Base-by-base conservation (phyloP, 306 rosid species). In the Acacia melanoxylon region DNA sequence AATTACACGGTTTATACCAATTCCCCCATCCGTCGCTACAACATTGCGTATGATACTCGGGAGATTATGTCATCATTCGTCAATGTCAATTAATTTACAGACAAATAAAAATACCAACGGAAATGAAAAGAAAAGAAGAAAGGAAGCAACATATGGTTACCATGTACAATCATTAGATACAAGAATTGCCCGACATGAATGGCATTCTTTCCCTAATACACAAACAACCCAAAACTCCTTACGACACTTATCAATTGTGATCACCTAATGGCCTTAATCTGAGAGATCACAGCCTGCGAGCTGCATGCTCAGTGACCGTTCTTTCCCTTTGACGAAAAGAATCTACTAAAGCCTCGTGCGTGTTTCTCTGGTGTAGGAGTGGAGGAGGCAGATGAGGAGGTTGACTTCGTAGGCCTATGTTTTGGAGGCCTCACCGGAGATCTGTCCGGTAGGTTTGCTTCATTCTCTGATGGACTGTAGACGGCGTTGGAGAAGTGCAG, bases 281-380 rank as follows among this genome's bases (percentile, higher is more conserved):
- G 85, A 77, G 79, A 74, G 45, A 65, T 69, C 37, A 82, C 44
- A 79, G 88, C 78, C 75, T 66, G 82, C 74, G 22, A 83, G 78
- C 77, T 67, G 90, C 90, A 86, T 76, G 82, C 85, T 89, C 88
- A 96, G 82, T 86, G 90, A 72, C 88, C 79, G 10, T 83, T 90
- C 85, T 92, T 92, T 70, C 88, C 93, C 85, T 93, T 96, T 4
- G 99, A 81, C 79, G 98, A 93, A 79, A 96, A 96, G 94, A 96
- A 96, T 88, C 99, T 88, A 86, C 97, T 96, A 73, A 96, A 90
- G 31, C 97, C 98, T 13, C 97, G 86, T 1, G 89, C 78, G 29
- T 93, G 94, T 78, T 93, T 96, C 91, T 96, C 99, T 5, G 98
- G 98, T 13, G 99, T 91, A 24, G 97, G 89, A 80, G 88, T 82